phyloP scores from a whole-genome alignment of 768 basidiomycete species.

The Baorangia bicolor region DNA sequence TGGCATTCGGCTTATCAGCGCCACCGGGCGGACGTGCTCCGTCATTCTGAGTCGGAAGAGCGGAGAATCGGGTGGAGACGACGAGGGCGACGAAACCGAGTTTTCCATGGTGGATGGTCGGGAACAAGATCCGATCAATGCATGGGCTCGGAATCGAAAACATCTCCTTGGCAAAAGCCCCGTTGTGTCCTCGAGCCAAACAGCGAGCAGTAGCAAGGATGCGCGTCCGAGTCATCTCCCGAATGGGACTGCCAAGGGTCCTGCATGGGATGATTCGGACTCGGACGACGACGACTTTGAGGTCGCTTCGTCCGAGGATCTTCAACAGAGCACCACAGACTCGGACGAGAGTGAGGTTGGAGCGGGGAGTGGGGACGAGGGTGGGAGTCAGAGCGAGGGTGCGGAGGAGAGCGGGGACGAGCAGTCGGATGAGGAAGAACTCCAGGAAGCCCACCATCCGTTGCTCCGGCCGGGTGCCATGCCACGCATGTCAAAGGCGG shows the following conservation, averaged over 20 bases:
- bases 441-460: slow-evolving; percentile 59
- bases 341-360: slow-evolving; percentile 31
- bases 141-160: slow-evolving; percentile 62
- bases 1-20: slow-evolving; percentile 55
- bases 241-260: slow-evolving; percentile 22
- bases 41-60: slow-evolving; percentile 49
- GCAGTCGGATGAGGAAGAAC: slow-evolving; percentile 41
- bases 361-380: slow-evolving; percentile 27
- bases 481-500: slow-evolving; percentile 66
- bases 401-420: slow-evolving; percentile 39
- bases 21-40: slow-evolving; percentile 66
- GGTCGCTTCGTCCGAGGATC: slow-evolving; percentile 38
- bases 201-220: slow-evolving; percentile 1
- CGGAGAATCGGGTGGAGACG: background rate
- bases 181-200: background rate
- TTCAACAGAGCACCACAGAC: slow-evolving; percentile 39
- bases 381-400: slow-evolving; percentile 32
- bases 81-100: slow-evolving; percentile 52
- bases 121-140: slow-evolving; percentile 62
- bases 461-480: slow-evolving; percentile 64
- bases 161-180: slow-evolving; percentile 51
- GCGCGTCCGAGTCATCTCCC: background rate
- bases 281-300: slow-evolving; percentile 39
- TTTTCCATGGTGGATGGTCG: slow-evolving; percentile 71
- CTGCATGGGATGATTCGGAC: slow-evolving; percentile 35